Percentiles rank a stretch among this genome's conserved stretches.
These are phyloP conservation scores for Amoebophrya sp. DNA, from an alignment of 169 alveolate species.

Conservation along the genomic window DNA sequence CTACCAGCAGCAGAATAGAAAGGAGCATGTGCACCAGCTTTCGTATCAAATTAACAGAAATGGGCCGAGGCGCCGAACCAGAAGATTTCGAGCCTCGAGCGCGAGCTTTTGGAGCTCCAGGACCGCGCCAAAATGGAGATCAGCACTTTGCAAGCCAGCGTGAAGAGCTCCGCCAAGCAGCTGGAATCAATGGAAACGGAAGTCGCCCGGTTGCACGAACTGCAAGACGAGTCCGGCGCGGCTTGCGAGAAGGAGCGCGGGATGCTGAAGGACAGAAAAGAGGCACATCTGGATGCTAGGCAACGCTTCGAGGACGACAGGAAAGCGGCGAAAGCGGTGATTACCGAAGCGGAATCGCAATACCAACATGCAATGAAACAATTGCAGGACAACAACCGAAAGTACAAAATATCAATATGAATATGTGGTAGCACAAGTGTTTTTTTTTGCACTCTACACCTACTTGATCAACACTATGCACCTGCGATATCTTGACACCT, in stretches of 20 bases:
- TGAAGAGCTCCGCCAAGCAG: not conserved
- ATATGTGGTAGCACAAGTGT: no score
- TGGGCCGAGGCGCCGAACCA: slow-evolving; percentile 24
- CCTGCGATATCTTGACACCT: no score
- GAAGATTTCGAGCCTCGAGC: not conserved
- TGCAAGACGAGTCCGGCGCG: not conserved
- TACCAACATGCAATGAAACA: not conserved
- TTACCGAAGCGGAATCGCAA: not conserved
- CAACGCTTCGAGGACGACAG: slow-evolving; percentile 16
- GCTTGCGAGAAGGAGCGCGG: not conserved
- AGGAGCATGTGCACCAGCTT: no score
- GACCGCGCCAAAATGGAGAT: not conserved
- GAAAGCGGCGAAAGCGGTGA: not conserved
- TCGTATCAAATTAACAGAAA: not conserved
- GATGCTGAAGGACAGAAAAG: not conserved
- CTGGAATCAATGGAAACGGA: not conserved
- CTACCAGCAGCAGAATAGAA: no score
- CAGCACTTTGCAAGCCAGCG: not conserved
- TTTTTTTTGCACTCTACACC: no score
- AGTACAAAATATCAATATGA: no score
- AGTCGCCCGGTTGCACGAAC: not conserved
- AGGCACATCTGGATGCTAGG: not conserved
- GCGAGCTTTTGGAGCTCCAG: not conserved
- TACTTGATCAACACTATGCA: no score
- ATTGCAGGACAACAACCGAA: slow-evolving; percentile 8